A percentile compares a stretch with the other conserved stretches of the same genome.
Evolutionary conservation across 1,284 basidiomycete species (phyloP).

Genomic region (Malassezia arunalokei): DNA sequence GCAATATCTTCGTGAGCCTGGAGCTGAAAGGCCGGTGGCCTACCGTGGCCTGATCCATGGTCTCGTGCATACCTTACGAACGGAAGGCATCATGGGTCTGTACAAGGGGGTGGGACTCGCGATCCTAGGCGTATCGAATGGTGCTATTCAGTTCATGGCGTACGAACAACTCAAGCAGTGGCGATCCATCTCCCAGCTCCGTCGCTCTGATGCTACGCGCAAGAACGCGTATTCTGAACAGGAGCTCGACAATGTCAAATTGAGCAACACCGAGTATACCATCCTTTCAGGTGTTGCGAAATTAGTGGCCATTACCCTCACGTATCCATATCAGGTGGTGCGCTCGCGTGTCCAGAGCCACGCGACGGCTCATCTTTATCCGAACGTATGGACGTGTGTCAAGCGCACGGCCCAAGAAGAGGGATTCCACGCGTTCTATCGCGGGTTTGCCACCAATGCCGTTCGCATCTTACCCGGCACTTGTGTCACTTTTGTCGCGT

Average conservation of each 20-base stretch:
- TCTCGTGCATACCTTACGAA: constrained; percentile 25
- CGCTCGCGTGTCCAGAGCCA: constrained; percentile 68
- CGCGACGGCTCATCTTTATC: constrained; percentile 53
- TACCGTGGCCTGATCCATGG: constrained; percentile 35
- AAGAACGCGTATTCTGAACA: not conserved
- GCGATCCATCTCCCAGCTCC: constrained; percentile 49
- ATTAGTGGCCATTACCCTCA: constrained; percentile 66
- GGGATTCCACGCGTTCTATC: constrained; percentile 77
- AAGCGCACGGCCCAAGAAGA: constrained; percentile 67
- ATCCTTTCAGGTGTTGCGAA: constrained; percentile 84
- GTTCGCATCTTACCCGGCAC: constrained; percentile 90
- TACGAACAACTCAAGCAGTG: constrained; percentile 92
- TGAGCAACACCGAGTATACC: constrained; percentile 82
- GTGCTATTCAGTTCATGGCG: constrained; percentile 87
- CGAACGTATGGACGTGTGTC: constrained; percentile 68
- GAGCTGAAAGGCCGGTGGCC: constrained; percentile 13
- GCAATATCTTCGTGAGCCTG: not conserved
- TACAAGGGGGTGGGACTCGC: constrained; percentile 81
- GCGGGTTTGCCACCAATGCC: constrained; percentile 89
- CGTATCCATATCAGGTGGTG: constrained; percentile 96
- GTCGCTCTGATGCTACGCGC: constrained; percentile 1
- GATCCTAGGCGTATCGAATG: constrained; percentile 84
- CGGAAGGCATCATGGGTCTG: constrained; percentile 63
- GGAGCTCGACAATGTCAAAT: constrained; percentile 18
- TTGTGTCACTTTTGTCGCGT: constrained; percentile 95